Conservation (phyloP, 2,329 filamentous ascomycete species). For the Westerdykella ornata region DNA sequence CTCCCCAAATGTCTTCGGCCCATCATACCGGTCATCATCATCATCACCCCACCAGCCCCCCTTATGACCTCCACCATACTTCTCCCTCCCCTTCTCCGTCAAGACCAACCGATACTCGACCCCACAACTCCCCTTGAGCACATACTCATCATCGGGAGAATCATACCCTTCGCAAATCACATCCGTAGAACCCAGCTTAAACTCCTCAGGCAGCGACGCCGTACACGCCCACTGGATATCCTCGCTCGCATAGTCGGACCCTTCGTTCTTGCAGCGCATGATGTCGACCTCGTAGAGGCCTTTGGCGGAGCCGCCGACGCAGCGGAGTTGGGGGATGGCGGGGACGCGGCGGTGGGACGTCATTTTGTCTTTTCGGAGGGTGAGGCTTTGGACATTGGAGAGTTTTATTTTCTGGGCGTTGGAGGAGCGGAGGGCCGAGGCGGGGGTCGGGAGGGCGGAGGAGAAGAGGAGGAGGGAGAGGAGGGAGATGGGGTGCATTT, state of each 20-base stretch:
- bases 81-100: constrained; percentile 67
- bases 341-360: constrained; percentile 71
- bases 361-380: constrained; percentile 59
- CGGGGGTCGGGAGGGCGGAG: constrained; percentile 15
- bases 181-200: constrained; percentile 76
- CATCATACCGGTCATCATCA: constrained; percentile 37
- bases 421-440: constrained; percentile 29
- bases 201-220: constrained; percentile 55
- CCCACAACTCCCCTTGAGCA: constrained; percentile 88
- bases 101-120: constrained; percentile 80
- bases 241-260: constrained; percentile 70
- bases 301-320: constrained; percentile 57
- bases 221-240: constrained; percentile 90
- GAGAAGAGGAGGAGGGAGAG: constrained; percentile 29
- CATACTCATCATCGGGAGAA: constrained; percentile 67
- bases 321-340: constrained; percentile 66
- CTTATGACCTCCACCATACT: constrained; percentile 54
- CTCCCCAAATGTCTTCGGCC: constrained; percentile 28
- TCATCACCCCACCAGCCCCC: constrained; percentile 31
- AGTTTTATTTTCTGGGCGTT: constrained; percentile 50
- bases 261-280: constrained; percentile 86
- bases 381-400: constrained; percentile 67
- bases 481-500: constrained; percentile 28
- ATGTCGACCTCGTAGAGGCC: constrained; percentile 66
- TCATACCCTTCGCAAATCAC: constrained; percentile 89